phyloP scores from a whole-genome alignment of 1,284 basidiomycete genomes.

The Fomitiporia mediterranea region DNA sequence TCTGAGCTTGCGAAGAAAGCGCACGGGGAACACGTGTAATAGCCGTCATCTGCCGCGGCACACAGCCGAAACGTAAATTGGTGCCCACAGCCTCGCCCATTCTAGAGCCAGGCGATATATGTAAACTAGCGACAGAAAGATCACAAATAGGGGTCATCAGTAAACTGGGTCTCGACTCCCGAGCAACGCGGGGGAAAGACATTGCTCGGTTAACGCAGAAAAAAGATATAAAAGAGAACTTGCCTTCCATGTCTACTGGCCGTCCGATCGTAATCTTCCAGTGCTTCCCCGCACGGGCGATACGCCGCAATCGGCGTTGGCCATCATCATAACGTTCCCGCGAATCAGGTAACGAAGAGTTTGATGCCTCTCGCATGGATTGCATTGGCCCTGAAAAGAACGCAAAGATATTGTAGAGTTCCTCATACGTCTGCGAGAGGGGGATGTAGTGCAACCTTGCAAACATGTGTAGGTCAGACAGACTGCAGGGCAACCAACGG shows the following conservation, averaged over 20 bases:
- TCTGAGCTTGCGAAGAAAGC: background rate
- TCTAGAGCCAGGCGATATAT: slow-evolving; percentile 88
- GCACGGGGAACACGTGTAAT: background rate
- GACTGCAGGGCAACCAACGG: background rate
- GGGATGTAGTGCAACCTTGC: slow-evolving; percentile 97
- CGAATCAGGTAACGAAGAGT: slow-evolving; percentile 38
- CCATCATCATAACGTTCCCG: slow-evolving; percentile 50
- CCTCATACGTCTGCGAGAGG: slow-evolving; percentile 77
- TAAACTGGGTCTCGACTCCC: too few relatives aligned
- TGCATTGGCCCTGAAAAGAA: slow-evolving; percentile 83
- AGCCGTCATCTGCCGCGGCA: background rate
- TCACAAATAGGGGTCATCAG: background rate
- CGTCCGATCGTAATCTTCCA: slow-evolving; percentile 85
- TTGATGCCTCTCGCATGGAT: slow-evolving; percentile 53
- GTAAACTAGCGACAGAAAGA: slow-evolving; percentile 47
- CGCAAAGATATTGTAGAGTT: slow-evolving; percentile 88
- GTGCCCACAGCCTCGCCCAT: slow-evolving; percentile 78
- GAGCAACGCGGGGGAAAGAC: too few relatives aligned
- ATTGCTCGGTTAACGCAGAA: too few relatives aligned
- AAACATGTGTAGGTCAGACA: background rate
- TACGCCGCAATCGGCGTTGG: slow-evolving; percentile 71
- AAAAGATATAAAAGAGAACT: too few relatives aligned
- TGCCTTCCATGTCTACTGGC: slow-evolving; percentile 87
- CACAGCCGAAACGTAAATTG: background rate
- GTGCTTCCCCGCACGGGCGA: slow-evolving; percentile 82